These are phyloP conservation scores for Dryas integrifolia DNA, from an alignment of 331 rosid species.

Conservation along the genomic window DNA sequence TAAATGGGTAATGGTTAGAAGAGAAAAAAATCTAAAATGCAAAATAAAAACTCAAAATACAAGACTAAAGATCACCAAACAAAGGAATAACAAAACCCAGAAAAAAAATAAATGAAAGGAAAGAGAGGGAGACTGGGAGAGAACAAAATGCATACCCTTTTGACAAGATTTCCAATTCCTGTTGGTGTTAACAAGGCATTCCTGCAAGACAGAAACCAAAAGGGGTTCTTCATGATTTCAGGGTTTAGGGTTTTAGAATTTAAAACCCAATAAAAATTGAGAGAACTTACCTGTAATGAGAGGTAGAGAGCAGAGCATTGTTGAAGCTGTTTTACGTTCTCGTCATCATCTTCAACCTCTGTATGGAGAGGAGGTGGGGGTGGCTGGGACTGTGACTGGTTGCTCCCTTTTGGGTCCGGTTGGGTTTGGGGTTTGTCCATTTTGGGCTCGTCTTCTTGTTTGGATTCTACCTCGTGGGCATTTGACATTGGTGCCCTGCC, in stretches of 20 bases:
- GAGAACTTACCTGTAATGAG: conserved; percentile 54
- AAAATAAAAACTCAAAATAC: background rate
- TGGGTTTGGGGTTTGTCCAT: conserved; percentile 4
- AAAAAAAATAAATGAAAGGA: background rate
- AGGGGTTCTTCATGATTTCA: background rate
- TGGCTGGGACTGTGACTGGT: background rate
- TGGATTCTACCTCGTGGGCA: background rate
- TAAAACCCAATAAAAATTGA: background rate
- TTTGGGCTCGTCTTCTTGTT: background rate
- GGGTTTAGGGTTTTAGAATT: conserved; percentile 53
- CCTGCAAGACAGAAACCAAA: conserved; percentile 37
- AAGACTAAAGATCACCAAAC: background rate
- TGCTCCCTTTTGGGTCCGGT: background rate
- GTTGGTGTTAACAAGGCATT: conserved; percentile 56
- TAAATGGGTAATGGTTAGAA: background rate
- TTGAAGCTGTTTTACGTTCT: conserved; percentile 66
- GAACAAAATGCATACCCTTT: conserved; percentile 32
- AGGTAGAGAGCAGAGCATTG: conserved; percentile 66
- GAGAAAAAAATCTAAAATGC: background rate
- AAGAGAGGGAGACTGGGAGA: background rate
- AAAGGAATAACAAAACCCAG: background rate
- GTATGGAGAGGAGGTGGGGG: conserved; percentile 36
- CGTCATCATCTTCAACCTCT: conserved; percentile 67
- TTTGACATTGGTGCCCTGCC: background rate
- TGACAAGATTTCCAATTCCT: conserved; percentile 85